phyloP scores from a whole-genome alignment of 1,139 yeast species.

The Kluyveromyces sp. region DNA sequence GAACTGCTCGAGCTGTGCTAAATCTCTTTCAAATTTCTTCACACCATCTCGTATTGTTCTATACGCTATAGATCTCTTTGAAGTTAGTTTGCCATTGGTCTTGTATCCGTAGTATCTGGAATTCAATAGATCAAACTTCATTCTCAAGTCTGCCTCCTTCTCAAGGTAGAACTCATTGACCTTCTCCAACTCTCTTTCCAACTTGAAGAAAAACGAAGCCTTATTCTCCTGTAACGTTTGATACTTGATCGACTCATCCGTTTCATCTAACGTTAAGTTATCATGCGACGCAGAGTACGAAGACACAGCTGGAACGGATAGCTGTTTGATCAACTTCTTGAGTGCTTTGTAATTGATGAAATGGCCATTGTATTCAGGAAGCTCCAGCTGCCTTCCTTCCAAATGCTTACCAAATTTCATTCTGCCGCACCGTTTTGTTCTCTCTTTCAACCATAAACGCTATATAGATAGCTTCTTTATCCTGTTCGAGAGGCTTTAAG shows the following conservation, averaged over 20 bases:
- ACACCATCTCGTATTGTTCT: slow-evolving; percentile 76
- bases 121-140: slow-evolving; percentile 67
- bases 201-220: slow-evolving; percentile 84
- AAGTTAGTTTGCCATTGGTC: slow-evolving; percentile 38
- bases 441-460: no score
- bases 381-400: slow-evolving; percentile 87
- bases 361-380: slow-evolving; percentile 90
- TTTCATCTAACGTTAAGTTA: slow-evolving; percentile 19
- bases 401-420: slow-evolving; percentile 92
- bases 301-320: slow-evolving; percentile 41
- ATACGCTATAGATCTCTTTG: slow-evolving; percentile 49
- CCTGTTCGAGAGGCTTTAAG: no score
- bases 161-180: slow-evolving; percentile 85
- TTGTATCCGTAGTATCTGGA: slow-evolving; percentile 61
- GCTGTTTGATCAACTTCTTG: slow-evolving; percentile 61
- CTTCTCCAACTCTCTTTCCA: slow-evolving; percentile 90
- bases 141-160: slow-evolving; percentile 77
- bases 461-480: no score
- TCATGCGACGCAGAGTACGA: slow-evolving; percentile 8
- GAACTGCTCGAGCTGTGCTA: slow-evolving; percentile 82
- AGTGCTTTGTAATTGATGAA: slow-evolving; percentile 91
- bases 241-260: slow-evolving; percentile 33
- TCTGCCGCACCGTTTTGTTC: background rate
- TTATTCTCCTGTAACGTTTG: slow-evolving; percentile 77
- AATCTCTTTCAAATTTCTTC: slow-evolving; percentile 80